Evolutionary conservation across 768 basidiomycete genomes (phyloP), one percentile per base, ranked within the genome.

Genomic region (Boletus edulis): DNA sequence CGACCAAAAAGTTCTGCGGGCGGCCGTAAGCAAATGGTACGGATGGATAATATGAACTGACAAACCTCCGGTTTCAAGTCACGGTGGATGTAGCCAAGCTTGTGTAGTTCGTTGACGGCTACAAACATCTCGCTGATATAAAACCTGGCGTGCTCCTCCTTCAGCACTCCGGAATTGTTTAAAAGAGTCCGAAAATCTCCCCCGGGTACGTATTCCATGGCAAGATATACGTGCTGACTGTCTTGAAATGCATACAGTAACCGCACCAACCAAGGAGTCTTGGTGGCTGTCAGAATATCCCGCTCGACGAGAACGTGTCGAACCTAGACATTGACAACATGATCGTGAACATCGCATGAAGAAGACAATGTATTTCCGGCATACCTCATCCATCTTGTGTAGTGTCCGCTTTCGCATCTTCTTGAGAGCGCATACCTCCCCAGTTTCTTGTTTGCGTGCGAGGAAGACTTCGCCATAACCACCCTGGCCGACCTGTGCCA

Each of bases 91-190:
- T 99, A 99, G 0, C 97, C 97, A 4, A 99, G 83, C 69, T 94
- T 95, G 73, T 99, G 97, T 34, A 98, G 76, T 69, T 98, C 96
- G 54, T 84, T 89, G 42, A 98, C 94, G 5, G 85, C 87, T 20
- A 86, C 87, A 67, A 98, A 98, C 97, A 99, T 99, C 74, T 99
- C 96, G 56, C 89, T 85, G 65, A 98, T 96, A 72, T 99, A 99
- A 70, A 95, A 98, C 52, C 89, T 80, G 2, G 97, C 96, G 64
- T 98, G 93, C 65, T 98, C 94, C 68, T 98, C 95, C 69, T 98
- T 96, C 55, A 99, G 80, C 2, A 98, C 94, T 31, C 97, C 97
- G 0, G 95, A 94, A 69, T 98, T 99, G 74, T 98, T 99, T 38
- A 99, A 80, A 38, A 99, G 81, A 0, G 97, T 99, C 17, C 97